Base-by-base conservation (phyloP, 345 rosid genomes). In the Boechera retrofracta region DNA sequence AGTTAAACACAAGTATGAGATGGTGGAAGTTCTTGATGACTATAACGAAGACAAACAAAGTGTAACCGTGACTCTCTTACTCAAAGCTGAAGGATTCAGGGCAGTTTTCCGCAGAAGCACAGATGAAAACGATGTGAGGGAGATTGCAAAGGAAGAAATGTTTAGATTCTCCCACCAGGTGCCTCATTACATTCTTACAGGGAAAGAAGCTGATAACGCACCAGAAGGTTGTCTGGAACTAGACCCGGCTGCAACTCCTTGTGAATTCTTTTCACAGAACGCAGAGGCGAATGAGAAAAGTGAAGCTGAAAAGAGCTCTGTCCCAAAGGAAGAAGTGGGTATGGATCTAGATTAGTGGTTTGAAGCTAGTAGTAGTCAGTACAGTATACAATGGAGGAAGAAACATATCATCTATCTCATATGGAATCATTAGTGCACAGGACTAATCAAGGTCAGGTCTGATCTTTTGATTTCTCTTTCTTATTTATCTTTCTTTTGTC, bases 101-200 rank as follows among this genome's bases (percentile, higher is more conserved):
- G 70, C 88, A 6, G 90, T 95, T 63, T 95, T 91, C 67, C 83
- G 16, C 42, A 85, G 80, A 83, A 84, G 83, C 42, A 39, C 38
- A 21, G 89, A 87, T 60, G 80, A 79, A 2, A 63, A 77, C 3
- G 85, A 80, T 74, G 83, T 74, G 76, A 79, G 61, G 68, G 83
- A 62, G 79, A 87, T 96, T 47, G 85, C 80, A 2, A 91, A 71
- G 73, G 92, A 80, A 70, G 97, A 93, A 75, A 95, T 92, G 91
- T 87, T 88, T 54, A 82, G 97, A 26, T 93, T 95, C 83, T 95
- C 99, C n/a, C 99, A 95, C 72, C 97, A 86, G 80, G 94, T 95
- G 44, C 99, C 99, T 1, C 78, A 85, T 77, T 82, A 78, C 72
- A 51, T 89, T 79, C 97, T 95, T 44, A 89, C 94, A 0, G 98